Evolutionary conservation across 305 asterid genomes (phyloP).

Genomic region (Plantago lanceolata): DNA sequence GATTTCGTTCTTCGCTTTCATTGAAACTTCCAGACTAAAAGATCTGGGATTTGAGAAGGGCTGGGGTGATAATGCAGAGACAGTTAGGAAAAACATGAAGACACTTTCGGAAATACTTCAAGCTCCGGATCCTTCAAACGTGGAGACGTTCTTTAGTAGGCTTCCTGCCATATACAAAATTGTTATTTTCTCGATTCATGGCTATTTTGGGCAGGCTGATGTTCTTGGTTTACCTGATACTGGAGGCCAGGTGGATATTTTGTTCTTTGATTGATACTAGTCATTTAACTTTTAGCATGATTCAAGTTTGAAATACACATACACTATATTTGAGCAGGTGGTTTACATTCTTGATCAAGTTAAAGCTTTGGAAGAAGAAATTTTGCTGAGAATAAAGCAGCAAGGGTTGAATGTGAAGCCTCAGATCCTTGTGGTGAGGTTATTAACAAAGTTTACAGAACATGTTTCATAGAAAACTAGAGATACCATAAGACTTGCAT

Average conservation of each 20-base stretch:
- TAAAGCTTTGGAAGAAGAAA: conserved; percentile 71
- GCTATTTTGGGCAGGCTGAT: conserved; percentile 84
- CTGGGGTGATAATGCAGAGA: conserved; percentile 71
- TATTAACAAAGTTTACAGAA: conserved; percentile 1
- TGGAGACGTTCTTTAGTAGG: conserved; percentile 54
- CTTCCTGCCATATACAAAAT: conserved; percentile 62
- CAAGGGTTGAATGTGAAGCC: conserved; percentile 73
- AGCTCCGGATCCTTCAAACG: conserved; percentile 65
- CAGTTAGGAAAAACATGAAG: conserved; percentile 58
- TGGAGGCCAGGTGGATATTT: conserved; percentile 67
- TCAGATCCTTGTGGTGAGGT: conserved; percentile 65
- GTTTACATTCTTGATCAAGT: conserved; percentile 92
- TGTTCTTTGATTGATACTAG: background rate
- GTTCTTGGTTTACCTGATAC: conserved; percentile 87
- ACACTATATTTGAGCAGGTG: conserved; percentile 40
- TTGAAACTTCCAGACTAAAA: conserved; percentile 45
- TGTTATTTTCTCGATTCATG: conserved; percentile 72
- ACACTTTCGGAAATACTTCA: conserved; percentile 68
- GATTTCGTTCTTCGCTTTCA: background rate
- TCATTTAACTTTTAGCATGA: background rate
- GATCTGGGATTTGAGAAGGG: conserved; percentile 82
- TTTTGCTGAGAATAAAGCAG: conserved; percentile 58
- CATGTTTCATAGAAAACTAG: background rate
- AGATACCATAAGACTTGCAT: conserved; percentile 15
- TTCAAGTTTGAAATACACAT: conserved; percentile 1